Base-by-base conservation (phyloP, 495 filamentous ascomycete species). In the Hypoxylon rickii region DNA sequence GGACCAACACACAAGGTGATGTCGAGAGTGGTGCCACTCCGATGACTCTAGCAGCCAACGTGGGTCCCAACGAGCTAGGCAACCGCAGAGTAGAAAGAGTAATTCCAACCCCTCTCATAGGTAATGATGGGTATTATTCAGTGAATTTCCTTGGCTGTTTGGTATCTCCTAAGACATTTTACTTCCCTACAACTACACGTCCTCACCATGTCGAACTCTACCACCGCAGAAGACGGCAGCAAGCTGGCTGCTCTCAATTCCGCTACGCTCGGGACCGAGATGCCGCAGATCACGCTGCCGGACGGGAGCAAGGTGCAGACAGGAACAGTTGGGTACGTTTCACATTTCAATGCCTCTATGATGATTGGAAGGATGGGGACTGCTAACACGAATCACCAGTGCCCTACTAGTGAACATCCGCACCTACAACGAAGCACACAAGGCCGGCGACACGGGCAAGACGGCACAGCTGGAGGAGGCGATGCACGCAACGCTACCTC, bases 281-380 rank as follows among this genome's bases (percentile, higher is more conserved):
- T 68, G 22, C 65, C 65, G 7, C 51, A 65, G 24, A 52, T 66
- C 20, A 63, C 63, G 2, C 51, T 68, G 10, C 55, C 58, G 18
- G 52, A 66, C 29, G 63, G 63, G n/a, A 57, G 41, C 22, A 63
- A 61, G 33, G 62, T 66, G 6, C 63, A 65, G 26, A 68, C 65
- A 7, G 65, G 65, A 26, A 68, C 65, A 1, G 49, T 66, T 8
- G 63, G 61, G 56, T 64, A 7, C n/a, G 36, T 15, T 15, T 17
- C n/a, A n/a, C n/a, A 21, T 13, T 13, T 2, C 39, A 21, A 26
- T 34, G 8, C 1, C 12, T 12, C n/a, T 16, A 20, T 19, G 7
- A 5, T 38, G 21, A 18, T 15, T 32, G 43, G n/a, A n/a, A n/a
- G n/a, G n/a, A n/a, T n/a, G n/a, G n/a, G n/a, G n/a, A 15, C 16